These are phyloP conservation scores for Teratosphaeria epicoccoides DNA, from an alignment of 2,329 filamentous ascomycete genomes.

Conservation along the genomic window DNA sequence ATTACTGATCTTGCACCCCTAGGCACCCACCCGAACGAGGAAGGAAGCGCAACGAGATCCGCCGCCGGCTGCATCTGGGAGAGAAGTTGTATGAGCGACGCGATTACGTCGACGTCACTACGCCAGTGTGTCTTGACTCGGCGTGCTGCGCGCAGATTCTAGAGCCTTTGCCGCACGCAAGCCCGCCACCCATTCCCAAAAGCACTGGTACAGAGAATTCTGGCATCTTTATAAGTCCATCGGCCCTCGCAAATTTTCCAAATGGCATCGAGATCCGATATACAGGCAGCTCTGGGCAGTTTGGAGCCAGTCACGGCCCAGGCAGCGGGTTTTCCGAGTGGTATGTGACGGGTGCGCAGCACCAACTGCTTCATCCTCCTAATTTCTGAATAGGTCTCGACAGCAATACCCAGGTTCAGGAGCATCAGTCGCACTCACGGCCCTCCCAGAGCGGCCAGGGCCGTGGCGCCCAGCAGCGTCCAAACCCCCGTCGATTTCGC, in stretches of 20 bases:
- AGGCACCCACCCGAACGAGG: neutral
- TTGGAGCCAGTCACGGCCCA: neutral
- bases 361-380: neutral
- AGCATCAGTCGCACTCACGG: neutral
- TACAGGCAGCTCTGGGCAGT: slow-evolving; percentile 1
- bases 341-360: neutral
- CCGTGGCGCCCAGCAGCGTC: neutral
- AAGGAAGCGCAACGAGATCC: neutral
- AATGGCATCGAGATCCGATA: slow-evolving; percentile 1
- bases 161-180: neutral
- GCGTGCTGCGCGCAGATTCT: neutral
- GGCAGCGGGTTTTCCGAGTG: neutral
- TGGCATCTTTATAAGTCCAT: neutral
- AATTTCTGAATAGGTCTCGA: neutral
- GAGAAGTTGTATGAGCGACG: slow-evolving; percentile 1
- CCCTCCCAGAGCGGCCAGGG: neutral
- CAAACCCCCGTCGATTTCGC: slow-evolving; percentile 1
- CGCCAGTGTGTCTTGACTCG: neutral
- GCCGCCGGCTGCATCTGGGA: neutral
- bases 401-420: neutral
- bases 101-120: neutral
- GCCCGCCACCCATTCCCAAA: neutral
- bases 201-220: neutral
- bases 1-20: too few species aligned
- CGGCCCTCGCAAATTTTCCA: neutral